Percentiles rank a stretch among this genome's conserved stretches.
phyloP scores from a whole-genome alignment of 78 protist species.

The Blattamonas nauphoetae region DNA sequence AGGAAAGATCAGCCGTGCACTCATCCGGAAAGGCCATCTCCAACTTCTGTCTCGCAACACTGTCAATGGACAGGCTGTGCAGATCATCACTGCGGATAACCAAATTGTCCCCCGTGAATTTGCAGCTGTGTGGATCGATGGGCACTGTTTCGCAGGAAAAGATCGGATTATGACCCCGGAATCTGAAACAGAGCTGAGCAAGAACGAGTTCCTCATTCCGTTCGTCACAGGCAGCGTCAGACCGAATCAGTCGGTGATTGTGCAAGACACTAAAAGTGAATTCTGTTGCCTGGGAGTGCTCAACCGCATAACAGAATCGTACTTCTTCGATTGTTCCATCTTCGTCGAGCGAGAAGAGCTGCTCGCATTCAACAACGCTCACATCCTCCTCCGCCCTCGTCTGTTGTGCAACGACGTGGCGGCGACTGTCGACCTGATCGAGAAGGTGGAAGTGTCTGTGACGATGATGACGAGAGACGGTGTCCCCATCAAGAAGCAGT shows the following conservation, averaged over 20 bases:
- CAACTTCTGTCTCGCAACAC: neutral
- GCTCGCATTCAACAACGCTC: neutral
- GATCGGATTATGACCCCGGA: neutral
- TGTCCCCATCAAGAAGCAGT: neutral
- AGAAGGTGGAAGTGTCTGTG: neutral
- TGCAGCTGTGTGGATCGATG: neutral
- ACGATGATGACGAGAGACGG: neutral
- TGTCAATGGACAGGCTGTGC: neutral
- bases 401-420: neutral
- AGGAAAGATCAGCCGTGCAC: neutral
- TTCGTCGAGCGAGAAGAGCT: neutral
- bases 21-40: neutral
- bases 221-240: neutral
- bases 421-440: neutral
- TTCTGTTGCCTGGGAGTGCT: neutral
- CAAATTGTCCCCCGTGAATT: neutral
- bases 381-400: neutral
- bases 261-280: neutral
- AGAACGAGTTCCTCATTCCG: neutral
- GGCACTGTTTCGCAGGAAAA: neutral
- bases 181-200: neutral
- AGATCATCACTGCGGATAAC: neutral
- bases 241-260: neutral
- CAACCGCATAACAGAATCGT: neutral
- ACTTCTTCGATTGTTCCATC: neutral